Conservation (phyloP, 1,284 basidiomycete species). For the Fomitopsis pinicola region DNA sequence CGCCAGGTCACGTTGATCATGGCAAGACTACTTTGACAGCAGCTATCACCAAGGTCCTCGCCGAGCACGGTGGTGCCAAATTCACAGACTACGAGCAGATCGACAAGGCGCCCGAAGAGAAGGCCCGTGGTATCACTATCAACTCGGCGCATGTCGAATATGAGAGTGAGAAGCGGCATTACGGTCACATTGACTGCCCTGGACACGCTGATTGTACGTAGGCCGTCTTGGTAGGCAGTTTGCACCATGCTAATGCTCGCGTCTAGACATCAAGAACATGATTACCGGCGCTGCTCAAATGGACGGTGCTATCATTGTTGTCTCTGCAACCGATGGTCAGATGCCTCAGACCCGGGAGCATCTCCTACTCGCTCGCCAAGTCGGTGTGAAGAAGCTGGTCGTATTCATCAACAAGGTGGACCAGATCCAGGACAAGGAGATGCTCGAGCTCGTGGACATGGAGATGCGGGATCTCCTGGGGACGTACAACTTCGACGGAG, state of each 20-base stretch:
- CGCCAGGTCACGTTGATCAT: slow-evolving; percentile 84
- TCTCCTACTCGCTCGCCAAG: slow-evolving; percentile 94
- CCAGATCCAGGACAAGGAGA: slow-evolving; percentile 94
- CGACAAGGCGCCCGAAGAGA: slow-evolving; percentile 99
- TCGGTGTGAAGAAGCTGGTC: slow-evolving; percentile 97
- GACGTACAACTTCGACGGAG: slow-evolving; percentile 94
- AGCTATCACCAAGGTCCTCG: slow-evolving; percentile 95
- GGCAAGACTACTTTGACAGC: slow-evolving; percentile 98
- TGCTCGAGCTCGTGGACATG: slow-evolving; percentile 99
- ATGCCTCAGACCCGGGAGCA: slow-evolving; percentile 99
- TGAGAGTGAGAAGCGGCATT: slow-evolving; percentile 89
- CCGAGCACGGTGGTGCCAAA: slow-evolving; percentile 80
- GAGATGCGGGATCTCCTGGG: slow-evolving; percentile 98
- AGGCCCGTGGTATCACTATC: slow-evolving; percentile 99
- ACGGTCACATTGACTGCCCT: slow-evolving; percentile 99
- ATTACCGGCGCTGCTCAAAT: slow-evolving; percentile 99
- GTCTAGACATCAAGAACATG: slow-evolving; percentile 92
- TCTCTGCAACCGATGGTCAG: slow-evolving; percentile 98
- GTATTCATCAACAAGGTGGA: slow-evolving; percentile 99
- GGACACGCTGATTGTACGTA: slow-evolving; percentile 85
- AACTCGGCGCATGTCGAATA: slow-evolving; percentile 96
- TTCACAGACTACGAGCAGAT: slow-evolving; percentile 98
- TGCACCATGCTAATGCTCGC: neutral
- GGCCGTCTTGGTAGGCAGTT: neutral
- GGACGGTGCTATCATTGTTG: slow-evolving; percentile 97